A percentile compares a stretch with the other conserved stretches of the same genome.
Evolutionary conservation across 2,329 filamentous ascomycete species (phyloP).

Genomic region (Aspergillus amoenus): DNA sequence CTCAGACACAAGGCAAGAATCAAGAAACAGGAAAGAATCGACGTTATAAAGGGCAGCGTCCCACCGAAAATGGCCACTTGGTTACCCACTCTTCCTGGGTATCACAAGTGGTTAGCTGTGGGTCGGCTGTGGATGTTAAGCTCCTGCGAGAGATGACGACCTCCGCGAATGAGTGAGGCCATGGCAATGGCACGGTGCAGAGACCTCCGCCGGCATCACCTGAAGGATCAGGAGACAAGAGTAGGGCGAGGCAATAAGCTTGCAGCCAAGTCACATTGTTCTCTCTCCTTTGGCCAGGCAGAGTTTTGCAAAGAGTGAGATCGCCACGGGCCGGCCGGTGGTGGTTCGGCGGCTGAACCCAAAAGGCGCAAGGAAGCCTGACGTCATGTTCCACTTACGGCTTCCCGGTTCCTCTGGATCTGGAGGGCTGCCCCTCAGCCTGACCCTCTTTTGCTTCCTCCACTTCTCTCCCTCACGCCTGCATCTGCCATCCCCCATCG

Average conservation of each 20-base stretch:
- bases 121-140: constrained; percentile 34
- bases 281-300: background rate
- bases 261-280: background rate
- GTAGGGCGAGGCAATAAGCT: background rate
- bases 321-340: background rate
- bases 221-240: constrained; percentile 6
- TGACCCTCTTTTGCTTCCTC: background rate
- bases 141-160: constrained; percentile 16
- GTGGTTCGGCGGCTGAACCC: constrained; percentile 22
- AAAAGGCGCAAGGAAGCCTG: constrained; percentile 14
- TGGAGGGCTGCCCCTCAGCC: background rate
- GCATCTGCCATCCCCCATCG: background rate
- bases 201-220: background rate
- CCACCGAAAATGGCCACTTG: constrained; percentile 26
- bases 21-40: constrained; percentile 23
- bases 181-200: constrained; percentile 8
- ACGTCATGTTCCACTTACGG: constrained; percentile 25
- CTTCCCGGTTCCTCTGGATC: constrained; percentile 2
- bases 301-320: background rate
- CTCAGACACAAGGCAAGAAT: constrained; percentile 17
- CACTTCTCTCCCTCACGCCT: background rate
- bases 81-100: constrained; percentile 33
- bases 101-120: constrained; percentile 30
- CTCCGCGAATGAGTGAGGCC: constrained; percentile 15
- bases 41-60: constrained; percentile 35